Conservation (phyloP, 148 eudicot species). For the Selenicereus undatus region DNA sequence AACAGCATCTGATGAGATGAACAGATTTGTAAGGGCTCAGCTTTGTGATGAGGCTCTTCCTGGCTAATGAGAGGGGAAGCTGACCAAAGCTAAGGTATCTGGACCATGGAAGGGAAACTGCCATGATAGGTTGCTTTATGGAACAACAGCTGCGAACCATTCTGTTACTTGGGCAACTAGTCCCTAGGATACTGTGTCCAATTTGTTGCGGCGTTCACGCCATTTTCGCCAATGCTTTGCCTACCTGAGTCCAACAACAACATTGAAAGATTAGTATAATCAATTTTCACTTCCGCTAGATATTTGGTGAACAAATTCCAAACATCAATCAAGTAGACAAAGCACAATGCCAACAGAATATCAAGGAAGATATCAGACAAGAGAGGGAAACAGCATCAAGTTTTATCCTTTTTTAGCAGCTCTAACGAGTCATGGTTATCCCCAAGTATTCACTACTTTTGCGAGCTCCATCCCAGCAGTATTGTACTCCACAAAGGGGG, state of each 20-base stretch:
- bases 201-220: background rate
- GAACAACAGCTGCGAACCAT: slow-evolving; percentile 12
- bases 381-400: background rate
- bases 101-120: slow-evolving; percentile 14
- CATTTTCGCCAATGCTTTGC: background rate
- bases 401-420: background rate
- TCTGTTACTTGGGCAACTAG: background rate
- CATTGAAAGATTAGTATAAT: background rate
- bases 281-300: background rate
- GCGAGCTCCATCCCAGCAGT: background rate
- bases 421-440: background rate
- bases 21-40: slow-evolving; percentile 9
- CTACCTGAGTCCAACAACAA: slow-evolving; percentile 10
- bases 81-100: background rate
- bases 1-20: slow-evolving; percentile 20
- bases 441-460: background rate
- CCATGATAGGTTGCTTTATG: background rate
- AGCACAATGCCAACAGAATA: background rate
- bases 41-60: background rate
- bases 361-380: background rate
- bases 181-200: background rate
- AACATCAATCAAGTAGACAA: background rate
- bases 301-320: background rate
- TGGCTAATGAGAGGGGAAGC: background rate
- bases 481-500: no score